phyloP scores from a whole-genome alignment of 306 rosid genomes.

The Glycyrrhiza uralensis region DNA sequence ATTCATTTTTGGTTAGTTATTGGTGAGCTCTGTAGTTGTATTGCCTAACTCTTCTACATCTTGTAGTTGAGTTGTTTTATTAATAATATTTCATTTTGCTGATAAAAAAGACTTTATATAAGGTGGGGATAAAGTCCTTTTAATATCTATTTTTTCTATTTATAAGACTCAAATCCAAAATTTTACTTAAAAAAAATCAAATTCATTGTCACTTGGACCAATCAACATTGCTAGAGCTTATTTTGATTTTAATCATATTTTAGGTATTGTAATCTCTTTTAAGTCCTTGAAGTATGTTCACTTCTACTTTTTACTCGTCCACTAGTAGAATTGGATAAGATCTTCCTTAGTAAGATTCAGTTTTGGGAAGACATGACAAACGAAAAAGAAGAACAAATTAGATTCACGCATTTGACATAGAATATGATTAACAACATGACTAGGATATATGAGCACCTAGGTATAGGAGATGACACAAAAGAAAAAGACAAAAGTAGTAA shows the following conservation, averaged over 20 bases:
- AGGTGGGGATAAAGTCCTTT: too few species aligned
- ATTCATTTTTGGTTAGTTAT: too few species aligned
- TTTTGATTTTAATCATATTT: background rate
- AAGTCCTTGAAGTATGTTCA: background rate
- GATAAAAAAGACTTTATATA: too few species aligned
- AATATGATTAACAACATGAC: background rate
- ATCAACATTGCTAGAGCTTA: background rate
- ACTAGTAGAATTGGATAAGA: background rate
- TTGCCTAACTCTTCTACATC: too few species aligned
- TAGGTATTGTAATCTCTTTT: background rate
- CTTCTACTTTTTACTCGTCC: background rate
- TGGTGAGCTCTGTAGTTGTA: too few species aligned
- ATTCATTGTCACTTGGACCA: too few species aligned
- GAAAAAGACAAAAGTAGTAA: background rate
- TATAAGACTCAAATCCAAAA: too few species aligned
- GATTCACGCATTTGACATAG: background rate
- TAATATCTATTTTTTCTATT: too few species aligned
- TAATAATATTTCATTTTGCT: too few species aligned
- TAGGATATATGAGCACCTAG: background rate
- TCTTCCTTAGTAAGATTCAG: background rate
- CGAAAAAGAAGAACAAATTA: constrained; percentile 11
- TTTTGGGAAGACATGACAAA: constrained; percentile 7
- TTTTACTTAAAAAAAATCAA: too few species aligned
- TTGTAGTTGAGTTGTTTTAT: too few species aligned
- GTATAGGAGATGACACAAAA: background rate